Evolutionary conservation across 148 eudicot genomes (phyloP).

Genomic region (Fallopia convolvulus): DNA sequence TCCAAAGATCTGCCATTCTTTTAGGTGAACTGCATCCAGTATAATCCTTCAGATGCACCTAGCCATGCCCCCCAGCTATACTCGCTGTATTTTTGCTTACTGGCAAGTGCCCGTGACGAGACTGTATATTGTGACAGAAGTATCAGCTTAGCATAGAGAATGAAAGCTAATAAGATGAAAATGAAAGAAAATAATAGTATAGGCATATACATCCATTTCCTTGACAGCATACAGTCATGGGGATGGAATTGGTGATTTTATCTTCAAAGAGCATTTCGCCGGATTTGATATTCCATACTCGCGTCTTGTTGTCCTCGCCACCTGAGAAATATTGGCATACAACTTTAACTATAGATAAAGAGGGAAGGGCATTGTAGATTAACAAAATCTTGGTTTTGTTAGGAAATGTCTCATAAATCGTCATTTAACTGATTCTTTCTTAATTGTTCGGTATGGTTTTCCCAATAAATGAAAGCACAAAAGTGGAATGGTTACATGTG

Average conservation of each 20-base stretch:
- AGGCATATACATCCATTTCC: slow-evolving; percentile 34
- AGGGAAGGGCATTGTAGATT: background rate
- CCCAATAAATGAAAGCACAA: background rate
- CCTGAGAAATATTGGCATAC: slow-evolving; percentile 28
- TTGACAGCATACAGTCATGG: slow-evolving; percentile 59
- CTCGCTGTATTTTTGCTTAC: slow-evolving; percentile 16
- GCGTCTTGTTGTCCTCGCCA: slow-evolving; percentile 77
- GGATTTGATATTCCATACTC: slow-evolving; percentile 73
- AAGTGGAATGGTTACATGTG: background rate
- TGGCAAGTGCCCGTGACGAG: background rate
- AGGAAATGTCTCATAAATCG: background rate
- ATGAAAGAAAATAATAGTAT: background rate
- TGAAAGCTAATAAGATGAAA: background rate
- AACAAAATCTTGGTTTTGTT: background rate
- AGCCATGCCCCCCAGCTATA: slow-evolving; percentile 61
- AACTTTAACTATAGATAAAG: background rate
- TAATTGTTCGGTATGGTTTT: background rate
- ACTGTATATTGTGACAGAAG: background rate
- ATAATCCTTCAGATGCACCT: slow-evolving; percentile 64
- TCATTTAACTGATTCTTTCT: background rate
- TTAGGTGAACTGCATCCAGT: slow-evolving; percentile 45
- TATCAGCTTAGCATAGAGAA: background rate
- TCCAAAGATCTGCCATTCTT: background rate
- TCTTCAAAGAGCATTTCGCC: slow-evolving; percentile 70
- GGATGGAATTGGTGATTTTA: slow-evolving; percentile 44